These are phyloP conservation scores for Bombardia bombarda DNA, from an alignment of 495 filamentous ascomycete genomes.

Conservation along the genomic window DNA sequence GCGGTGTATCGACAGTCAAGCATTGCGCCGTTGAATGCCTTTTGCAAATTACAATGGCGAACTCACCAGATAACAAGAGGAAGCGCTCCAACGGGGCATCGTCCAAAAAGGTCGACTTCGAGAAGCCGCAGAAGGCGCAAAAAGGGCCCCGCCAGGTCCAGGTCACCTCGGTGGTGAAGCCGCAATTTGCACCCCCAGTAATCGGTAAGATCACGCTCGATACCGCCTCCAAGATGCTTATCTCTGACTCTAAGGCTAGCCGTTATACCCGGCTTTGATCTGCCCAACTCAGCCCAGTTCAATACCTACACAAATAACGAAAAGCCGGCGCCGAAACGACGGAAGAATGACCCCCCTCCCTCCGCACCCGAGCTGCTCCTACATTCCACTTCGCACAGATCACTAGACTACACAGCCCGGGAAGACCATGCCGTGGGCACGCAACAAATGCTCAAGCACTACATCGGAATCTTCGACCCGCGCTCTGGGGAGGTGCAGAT, in stretches of 20 bases:
- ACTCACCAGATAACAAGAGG: conserved; percentile 61
- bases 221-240: not conserved
- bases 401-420: conserved; percentile 72
- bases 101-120: conserved; percentile 47
- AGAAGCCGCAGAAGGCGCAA: conserved; percentile 25
- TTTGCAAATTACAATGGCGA: conserved; percentile 49
- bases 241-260: conserved; percentile 35
- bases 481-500: conserved; percentile 63
- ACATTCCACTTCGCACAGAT: conserved; percentile 67
- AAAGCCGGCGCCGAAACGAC: conserved; percentile 30
- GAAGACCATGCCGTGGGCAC: conserved; percentile 57
- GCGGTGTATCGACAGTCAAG: too few species aligned
- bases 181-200: conserved; percentile 54
- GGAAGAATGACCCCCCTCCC: conserved; percentile 35
- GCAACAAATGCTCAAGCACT: conserved; percentile 69
- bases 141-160: conserved; percentile 29
- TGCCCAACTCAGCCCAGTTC: conserved; percentile 49
- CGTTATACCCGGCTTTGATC: conserved; percentile 57
- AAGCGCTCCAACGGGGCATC: conserved; percentile 50
- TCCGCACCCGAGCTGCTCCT: conserved; percentile 56
- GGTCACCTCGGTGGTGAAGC: conserved; percentile 51
- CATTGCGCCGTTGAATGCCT: too few species aligned
- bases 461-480: conserved; percentile 79
- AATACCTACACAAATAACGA: conserved; percentile 55
- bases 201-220: conserved; percentile 41